Conservation (phyloP, 441 rosid species). For the Jatropha multifida region DNA sequence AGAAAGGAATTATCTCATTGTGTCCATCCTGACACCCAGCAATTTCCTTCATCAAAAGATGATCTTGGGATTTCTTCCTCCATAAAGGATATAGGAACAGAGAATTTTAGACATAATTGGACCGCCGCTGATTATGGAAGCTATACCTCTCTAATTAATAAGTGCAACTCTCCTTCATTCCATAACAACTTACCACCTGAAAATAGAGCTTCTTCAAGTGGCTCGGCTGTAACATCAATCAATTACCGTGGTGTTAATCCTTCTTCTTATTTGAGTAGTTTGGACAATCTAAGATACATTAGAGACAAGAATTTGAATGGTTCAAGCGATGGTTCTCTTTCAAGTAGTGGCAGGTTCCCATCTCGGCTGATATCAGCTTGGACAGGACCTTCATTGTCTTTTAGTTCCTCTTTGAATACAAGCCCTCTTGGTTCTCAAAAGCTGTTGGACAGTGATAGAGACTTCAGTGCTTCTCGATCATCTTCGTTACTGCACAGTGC, state of each 20-base stretch:
- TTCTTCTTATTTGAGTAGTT: constrained; percentile 28
- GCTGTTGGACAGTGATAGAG: constrained; percentile 32
- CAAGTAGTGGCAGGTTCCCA: constrained; percentile 21
- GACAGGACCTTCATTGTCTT: constrained; percentile 42
- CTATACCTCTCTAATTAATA: constrained; percentile 35
- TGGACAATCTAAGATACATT: constrained; percentile 21
- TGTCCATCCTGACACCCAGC: constrained; percentile 30
- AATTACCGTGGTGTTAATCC: constrained; percentile 30
- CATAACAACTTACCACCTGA: constrained; percentile 47
- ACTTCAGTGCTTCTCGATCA: constrained; percentile 31
- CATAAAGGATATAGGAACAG: constrained; percentile 36
- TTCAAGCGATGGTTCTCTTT: constrained; percentile 28
- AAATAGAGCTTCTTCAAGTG: constrained; percentile 39
- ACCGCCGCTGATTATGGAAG: constrained; percentile 36
- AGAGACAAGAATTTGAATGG: constrained; percentile 20
- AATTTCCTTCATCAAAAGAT: constrained; percentile 32
- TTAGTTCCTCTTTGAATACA: constrained; percentile 35
- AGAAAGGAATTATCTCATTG: constrained; percentile 31
- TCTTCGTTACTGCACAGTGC: constrained; percentile 37
- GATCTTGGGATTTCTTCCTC: constrained; percentile 40
- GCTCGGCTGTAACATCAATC: constrained; percentile 30
- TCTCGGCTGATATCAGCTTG: constrained; percentile 35
- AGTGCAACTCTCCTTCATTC: constrained; percentile 36
- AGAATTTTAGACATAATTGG: constrained; percentile 35
- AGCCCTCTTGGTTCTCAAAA: constrained; percentile 39